Percentiles rank a stretch among this genome's conserved stretches.
phyloP scores from a whole-genome alignment of 768 basidiomycete genomes.

The Strobilomyces dryophilus region DNA sequence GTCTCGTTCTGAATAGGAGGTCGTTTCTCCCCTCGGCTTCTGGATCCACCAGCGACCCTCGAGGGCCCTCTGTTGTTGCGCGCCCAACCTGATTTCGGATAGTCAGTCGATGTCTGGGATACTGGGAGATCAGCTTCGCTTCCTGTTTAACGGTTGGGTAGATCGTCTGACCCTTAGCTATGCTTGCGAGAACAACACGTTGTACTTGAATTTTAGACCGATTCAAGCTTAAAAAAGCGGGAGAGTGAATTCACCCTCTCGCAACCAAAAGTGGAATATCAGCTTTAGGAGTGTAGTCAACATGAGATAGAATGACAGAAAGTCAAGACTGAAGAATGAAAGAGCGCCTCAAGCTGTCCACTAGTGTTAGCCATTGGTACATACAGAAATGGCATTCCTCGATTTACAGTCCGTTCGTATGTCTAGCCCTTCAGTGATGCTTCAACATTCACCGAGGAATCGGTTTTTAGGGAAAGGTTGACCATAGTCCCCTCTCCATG shows the following conservation, averaged over 20 bases:
- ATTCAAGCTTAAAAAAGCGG: too few relatives aligned
- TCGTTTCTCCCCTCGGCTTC: conserved; percentile 22
- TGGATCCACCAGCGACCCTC: conserved; percentile 6
- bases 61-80: background rate
- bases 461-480: conserved; percentile 50
- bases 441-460: conserved; percentile 40
- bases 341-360: background rate
- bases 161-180: too few relatives aligned
- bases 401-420: background rate
- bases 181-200: too few relatives aligned
- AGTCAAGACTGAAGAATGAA: background rate
- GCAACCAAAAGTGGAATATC: background rate
- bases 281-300: background rate
- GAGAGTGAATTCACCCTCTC: background rate
- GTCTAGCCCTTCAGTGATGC: background rate
- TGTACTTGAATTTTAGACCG: too few relatives aligned
- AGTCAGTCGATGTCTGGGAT: background rate
- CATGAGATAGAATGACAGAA: background rate
- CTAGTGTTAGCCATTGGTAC: background rate
- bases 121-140: too few relatives aligned
- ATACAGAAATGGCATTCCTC: background rate
- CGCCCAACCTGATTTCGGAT: background rate
- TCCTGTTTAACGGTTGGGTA: too few relatives aligned
- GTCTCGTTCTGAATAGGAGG: conserved; percentile 71
- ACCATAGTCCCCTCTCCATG: conserved; percentile 40